A percentile compares a stretch with the other conserved stretches of the same genome.
These are phyloP conservation scores for Acacia concinna DNA, from an alignment of 331 rosid genomes.

Conservation along the genomic window DNA sequence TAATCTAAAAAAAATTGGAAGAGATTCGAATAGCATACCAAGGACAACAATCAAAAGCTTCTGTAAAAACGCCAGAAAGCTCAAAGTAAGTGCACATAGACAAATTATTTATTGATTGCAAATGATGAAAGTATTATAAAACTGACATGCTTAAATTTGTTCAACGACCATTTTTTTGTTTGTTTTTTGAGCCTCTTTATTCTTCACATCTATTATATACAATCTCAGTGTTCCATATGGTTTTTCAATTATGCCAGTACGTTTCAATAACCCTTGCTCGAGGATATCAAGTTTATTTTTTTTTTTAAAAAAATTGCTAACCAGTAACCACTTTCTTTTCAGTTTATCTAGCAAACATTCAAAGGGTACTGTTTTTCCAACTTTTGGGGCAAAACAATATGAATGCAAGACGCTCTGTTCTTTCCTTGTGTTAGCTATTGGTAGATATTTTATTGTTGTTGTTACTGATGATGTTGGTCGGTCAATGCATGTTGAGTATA, in stretches of 20 bases:
- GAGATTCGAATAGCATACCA: conserved; percentile 81
- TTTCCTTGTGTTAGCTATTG: neutral
- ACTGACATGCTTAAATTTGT: conserved; percentile 1
- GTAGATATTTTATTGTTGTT: neutral
- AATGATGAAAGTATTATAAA: conserved; percentile 6
- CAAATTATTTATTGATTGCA: conserved; percentile 20
- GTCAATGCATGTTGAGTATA: conserved; percentile 1
- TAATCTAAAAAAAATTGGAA: conserved; percentile 74
- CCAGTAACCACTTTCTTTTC: neutral
- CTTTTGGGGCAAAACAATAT: conserved; percentile 2
- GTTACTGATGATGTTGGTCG: neutral
- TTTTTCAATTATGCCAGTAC: neutral
- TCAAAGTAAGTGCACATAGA: conserved; percentile 65
- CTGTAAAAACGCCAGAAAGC: conserved; percentile 93
- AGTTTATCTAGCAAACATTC: neutral
- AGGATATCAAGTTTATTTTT: neutral
- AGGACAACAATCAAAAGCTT: conserved; percentile 72
- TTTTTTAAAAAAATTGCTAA: too few species aligned
- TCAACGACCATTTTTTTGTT: neutral
- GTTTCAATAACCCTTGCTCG: neutral
- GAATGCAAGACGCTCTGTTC: neutral
- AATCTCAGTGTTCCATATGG: neutral
- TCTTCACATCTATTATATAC: conserved; percentile 1
- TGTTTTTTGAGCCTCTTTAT: conserved; percentile 9
- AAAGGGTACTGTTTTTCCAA: neutral